Evolutionary conservation across 441 rosid genomes (phyloP).

Genomic region (Pelargonium cotyledonis): DNA sequence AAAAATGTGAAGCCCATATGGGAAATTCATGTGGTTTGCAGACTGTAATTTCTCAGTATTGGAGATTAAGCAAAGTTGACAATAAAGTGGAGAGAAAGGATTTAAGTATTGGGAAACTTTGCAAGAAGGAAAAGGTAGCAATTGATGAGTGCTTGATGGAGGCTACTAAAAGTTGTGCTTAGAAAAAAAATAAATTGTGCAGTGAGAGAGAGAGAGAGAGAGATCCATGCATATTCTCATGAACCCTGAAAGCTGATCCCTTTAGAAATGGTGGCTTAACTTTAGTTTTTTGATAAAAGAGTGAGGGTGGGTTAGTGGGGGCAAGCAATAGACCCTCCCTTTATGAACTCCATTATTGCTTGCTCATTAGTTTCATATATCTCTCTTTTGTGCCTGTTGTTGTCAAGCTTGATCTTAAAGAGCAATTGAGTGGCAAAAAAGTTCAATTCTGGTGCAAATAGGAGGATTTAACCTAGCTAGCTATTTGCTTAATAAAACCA

Average conservation of each 20-base stretch:
- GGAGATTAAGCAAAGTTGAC: conserved; percentile 20
- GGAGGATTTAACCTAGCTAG: not conserved
- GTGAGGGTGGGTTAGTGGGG: conserved; percentile 4
- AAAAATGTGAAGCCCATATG: conserved; percentile 9
- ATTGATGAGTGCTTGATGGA: conserved; percentile 31
- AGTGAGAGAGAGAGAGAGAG: conserved; percentile 18
- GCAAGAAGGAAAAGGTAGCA: conserved; percentile 31
- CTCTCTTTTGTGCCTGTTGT: not conserved
- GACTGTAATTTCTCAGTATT: conserved; percentile 2
- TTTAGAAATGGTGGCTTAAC: conserved; percentile 7
- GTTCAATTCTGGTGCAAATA: not conserved
- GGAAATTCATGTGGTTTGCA: conserved; percentile 10
- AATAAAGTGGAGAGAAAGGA: conserved; percentile 6
- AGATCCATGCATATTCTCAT: conserved; percentile 62
- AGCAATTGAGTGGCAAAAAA: not conserved
- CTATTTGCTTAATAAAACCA: not conserved
- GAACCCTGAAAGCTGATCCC: conserved; percentile 7
- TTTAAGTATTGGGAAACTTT: conserved; percentile 31
- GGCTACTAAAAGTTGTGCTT: conserved; percentile 25
- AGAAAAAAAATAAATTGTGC: conserved; percentile 20
- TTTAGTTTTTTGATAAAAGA: conserved; percentile 1
- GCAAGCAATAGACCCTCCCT: not conserved
- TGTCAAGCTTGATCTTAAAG: not conserved
- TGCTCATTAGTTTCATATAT: not conserved
- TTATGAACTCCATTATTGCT: conserved; percentile 1